Percentiles rank a stretch among this genome's conserved stretches.
Conservation (phyloP, 2,329 filamentous ascomycete genomes). For the Dothidotthia symphoricarpi region DNA sequence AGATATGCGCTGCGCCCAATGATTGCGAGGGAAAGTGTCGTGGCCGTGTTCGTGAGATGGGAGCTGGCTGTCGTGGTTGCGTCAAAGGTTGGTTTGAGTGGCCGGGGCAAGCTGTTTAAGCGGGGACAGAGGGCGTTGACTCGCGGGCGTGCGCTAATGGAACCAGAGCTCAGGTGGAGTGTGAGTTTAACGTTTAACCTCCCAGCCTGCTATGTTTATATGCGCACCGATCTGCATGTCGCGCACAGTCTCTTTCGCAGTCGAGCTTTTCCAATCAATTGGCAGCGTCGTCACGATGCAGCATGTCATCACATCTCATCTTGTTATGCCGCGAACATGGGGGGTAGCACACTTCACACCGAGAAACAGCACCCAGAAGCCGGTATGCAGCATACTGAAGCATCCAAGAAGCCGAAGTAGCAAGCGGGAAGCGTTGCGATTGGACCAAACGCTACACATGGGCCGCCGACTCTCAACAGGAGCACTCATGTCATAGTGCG, state of each 20-base stretch:
- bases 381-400: background rate
- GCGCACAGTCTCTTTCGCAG: conserved; percentile 18
- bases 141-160: background rate
- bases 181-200: no score
- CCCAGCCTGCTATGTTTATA: conserved; percentile 25
- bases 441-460: conserved; percentile 1
- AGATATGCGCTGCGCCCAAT: conserved; percentile 26
- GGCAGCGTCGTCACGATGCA: conserved; percentile 23
- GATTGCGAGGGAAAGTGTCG: conserved; percentile 14
- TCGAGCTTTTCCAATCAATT: conserved; percentile 3
- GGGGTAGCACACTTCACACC: conserved; percentile 20
- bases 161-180: background rate
- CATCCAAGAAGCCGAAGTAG: conserved; percentile 14
- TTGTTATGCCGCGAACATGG: conserved; percentile 3
- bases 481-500: conserved; percentile 22
- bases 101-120: conserved; percentile 25
- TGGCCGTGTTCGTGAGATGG: conserved; percentile 27
- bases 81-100: conserved; percentile 36
- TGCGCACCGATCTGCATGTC: conserved; percentile 22
- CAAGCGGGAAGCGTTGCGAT: conserved; percentile 1
- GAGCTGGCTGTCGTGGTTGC: conserved; percentile 24
- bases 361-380: conserved; percentile 15
- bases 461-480: no score
- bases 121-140: conserved; percentile 12
- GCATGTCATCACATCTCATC: conserved; percentile 3